Conservation (phyloP, 208 protist genomes). For the Leishmania arabica region DNA sequence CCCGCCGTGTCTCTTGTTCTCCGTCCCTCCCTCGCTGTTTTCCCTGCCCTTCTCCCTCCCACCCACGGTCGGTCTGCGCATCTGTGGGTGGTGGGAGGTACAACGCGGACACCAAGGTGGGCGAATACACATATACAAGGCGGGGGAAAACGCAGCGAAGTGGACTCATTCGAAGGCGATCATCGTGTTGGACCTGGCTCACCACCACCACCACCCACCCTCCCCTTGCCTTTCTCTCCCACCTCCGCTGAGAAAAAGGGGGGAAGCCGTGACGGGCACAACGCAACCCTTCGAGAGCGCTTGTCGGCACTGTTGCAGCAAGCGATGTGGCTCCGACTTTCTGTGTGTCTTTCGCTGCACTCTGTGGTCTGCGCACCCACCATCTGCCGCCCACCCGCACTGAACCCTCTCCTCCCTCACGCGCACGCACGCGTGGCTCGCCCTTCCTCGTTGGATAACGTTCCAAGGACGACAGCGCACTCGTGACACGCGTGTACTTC, state of each 20-base stretch:
- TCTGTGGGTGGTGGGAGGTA: too few relatives aligned
- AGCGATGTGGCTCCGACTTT: background rate
- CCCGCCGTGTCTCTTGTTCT: background rate
- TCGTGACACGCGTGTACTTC: background rate
- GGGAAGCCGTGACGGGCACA: background rate
- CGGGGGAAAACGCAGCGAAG: background rate
- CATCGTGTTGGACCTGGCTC: background rate
- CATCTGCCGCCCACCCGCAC: background rate
- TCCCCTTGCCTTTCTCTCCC: background rate
- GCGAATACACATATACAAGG: too few relatives aligned
- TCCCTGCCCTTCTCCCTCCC: background rate
- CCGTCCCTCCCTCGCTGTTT: too few relatives aligned
- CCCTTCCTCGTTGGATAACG: background rate
- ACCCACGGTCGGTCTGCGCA: too few relatives aligned
- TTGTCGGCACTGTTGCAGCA: background rate
- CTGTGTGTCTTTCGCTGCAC: background rate
- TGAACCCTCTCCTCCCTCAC: background rate
- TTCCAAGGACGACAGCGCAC: background rate
- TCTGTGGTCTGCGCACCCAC: background rate
- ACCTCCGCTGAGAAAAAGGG: background rate
- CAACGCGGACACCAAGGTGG: too few relatives aligned
- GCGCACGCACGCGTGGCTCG: conserved; percentile 3
- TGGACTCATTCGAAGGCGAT: background rate
- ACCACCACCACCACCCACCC: background rate
- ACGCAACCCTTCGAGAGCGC: background rate